These are phyloP conservation scores for Solanum hybrid DNA, from an alignment of 305 asterid species.

Conservation along the genomic window DNA sequence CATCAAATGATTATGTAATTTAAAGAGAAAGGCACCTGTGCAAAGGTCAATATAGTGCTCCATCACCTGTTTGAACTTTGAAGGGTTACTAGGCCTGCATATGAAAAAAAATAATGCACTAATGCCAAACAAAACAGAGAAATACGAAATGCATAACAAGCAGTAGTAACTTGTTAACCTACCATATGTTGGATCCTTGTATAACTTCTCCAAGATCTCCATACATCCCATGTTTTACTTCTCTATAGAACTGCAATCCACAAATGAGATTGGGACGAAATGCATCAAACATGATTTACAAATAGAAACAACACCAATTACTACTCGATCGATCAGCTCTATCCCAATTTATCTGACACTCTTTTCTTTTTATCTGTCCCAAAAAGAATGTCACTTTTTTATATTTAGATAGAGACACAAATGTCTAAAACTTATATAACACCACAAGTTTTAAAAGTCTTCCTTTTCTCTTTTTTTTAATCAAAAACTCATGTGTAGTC, in stretches of 20 bases:
- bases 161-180: constrained; percentile 4
- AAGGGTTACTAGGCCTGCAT: constrained; percentile 69
- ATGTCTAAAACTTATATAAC: not conserved
- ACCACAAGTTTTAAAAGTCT: not conserved
- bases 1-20: not conserved
- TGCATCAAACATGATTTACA: not conserved
- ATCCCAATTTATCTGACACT: not conserved
- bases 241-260: constrained; percentile 58
- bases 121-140: not conserved
- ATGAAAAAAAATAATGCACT: not conserved
- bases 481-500: not conserved
- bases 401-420: not conserved
- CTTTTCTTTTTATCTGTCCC: not conserved
- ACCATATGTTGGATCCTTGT: constrained; percentile 71
- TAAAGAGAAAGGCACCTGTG: constrained; percentile 29
- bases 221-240: constrained; percentile 53
- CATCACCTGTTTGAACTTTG: constrained; percentile 41
- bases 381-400: not conserved
- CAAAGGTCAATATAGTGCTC: constrained; percentile 63
- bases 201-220: constrained; percentile 58
- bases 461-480: not conserved
- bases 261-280: constrained; percentile 19
- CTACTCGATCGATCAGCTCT: not conserved
- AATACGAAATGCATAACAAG: not conserved
- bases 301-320: not conserved